A percentile compares a stretch with the other conserved stretches of the same genome.
Evolutionary conservation across 257 asterid genomes (phyloP).

Genomic region (Solanum lycopersicoides): DNA sequence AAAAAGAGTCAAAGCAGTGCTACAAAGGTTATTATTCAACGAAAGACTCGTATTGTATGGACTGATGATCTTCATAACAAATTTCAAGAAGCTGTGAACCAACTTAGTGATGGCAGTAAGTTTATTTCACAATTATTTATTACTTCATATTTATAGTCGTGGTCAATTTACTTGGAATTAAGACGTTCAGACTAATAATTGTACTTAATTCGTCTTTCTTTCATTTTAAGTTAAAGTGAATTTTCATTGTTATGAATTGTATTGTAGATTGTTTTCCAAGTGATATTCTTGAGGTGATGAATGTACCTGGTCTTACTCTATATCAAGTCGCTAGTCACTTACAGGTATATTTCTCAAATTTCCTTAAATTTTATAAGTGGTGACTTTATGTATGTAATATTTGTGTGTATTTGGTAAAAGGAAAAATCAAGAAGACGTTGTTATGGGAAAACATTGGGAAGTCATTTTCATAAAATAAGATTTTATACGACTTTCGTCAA

Average conservation of each 20-base stretch:
- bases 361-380: too few species aligned
- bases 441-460: too few species aligned
- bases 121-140: neutral
- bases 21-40: too few species aligned
- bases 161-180: neutral
- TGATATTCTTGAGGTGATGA: neutral
- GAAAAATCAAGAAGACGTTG: too few species aligned
- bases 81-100: neutral
- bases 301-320: neutral
- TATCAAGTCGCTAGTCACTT: neutral
- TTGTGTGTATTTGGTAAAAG: too few species aligned
- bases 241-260: neutral
- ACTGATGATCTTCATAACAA: slow-evolving; percentile 1
- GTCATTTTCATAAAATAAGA: too few species aligned
- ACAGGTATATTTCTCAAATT: too few species aligned
- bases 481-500: too few species aligned
- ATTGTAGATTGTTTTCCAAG: neutral
- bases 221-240: neutral
- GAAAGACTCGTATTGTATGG: neutral
- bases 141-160: neutral
- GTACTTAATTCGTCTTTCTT: neutral
- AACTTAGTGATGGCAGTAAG: slow-evolving; percentile 25
- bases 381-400: too few species aligned
- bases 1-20: neutral
- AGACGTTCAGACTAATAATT: neutral